Base-by-base conservation (phyloP, 106 monocot genomes). In the Acanthochlamys bracteata region DNA sequence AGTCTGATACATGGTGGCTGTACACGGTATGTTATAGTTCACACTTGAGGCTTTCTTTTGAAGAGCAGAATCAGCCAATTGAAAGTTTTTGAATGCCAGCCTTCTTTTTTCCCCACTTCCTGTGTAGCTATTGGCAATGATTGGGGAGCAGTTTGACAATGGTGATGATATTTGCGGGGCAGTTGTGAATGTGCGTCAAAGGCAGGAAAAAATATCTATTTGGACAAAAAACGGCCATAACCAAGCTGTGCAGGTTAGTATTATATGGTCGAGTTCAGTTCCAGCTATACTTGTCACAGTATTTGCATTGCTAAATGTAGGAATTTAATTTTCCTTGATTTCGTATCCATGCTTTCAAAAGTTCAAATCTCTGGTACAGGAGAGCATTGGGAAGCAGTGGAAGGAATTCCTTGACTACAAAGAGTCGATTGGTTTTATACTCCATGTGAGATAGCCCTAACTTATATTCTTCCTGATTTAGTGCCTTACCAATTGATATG, bases 81-180 rank as follows among this genome's bases (percentile, higher is more conserved):
- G 12, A 49, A 43, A 49, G 17, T 14, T 14, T 1, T 49, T 55
- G 16, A 20, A 20, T 55, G 10, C 4, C 20, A 21, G 25, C 39
- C 7, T 51, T 47, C 16, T 53, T 39, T 61, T 49, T 11, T 39
- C 42, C 23, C 42, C 70, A 17, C 22, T 10, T 3, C 10, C 49
- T 49, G 17, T 49, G 47, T 64, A 94, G 94, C 56, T 90, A 24
- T 68, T 95, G 53, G 89, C 86, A 40, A 82, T 95, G 79, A 95
- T 95, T 62, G 94, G 94, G 11, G 94, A 95, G 69, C 94, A 95
- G 63, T 95, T 95, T 52, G 90, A 90, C 20, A 65, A 82, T 80
- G 89, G 90, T 23, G 86, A 95, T 79, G 86, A 95, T 67, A 90
- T 95, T 52, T 95, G 94, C 69, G 94, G 94, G 71, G 94, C 75